These are phyloP conservation scores for Daldinia grandis DNA, from an alignment of 495 filamentous ascomycete genomes.

Conservation along the genomic window DNA sequence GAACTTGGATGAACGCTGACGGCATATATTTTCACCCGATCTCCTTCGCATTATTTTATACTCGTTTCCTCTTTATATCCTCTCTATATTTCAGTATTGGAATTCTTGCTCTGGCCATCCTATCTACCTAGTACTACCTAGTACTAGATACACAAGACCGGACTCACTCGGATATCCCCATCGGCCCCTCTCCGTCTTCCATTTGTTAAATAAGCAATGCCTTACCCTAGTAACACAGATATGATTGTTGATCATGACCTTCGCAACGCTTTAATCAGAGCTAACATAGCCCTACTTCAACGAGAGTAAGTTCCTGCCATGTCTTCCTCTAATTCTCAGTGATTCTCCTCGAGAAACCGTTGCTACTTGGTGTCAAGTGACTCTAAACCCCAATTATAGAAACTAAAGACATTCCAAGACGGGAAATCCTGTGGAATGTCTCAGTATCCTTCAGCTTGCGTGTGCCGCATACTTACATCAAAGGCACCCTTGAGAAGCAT, in stretches of 20 bases:
- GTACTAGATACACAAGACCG: background rate
- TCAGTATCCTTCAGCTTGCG: constrained; percentile 1
- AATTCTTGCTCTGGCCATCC: background rate
- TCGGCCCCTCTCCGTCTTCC: background rate
- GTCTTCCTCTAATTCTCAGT: background rate
- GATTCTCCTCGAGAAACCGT: background rate
- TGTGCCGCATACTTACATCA: background rate
- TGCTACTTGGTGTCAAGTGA: constrained; percentile 9
- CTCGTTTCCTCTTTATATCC: background rate
- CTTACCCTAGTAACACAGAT: constrained; percentile 17
- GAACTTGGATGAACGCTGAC: background rate
- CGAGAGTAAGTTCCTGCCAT: constrained; percentile 31
- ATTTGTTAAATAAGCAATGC: constrained; percentile 19
- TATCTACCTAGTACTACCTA: background rate
- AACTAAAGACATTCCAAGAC: background rate
- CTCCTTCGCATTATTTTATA: constrained; percentile 5
- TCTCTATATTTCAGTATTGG: background rate
- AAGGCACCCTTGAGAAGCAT: background rate
- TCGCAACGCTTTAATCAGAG: constrained; percentile 35
- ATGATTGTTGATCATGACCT: constrained; percentile 34
- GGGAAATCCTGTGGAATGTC: background rate
- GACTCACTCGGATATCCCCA: constrained; percentile 11
- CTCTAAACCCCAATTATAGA: background rate
- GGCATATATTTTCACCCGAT: constrained; percentile 8
- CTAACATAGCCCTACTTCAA: constrained; percentile 38